Percentiles rank a stretch among this genome's conserved stretches.
Conservation (phyloP, 306 rosid genomes). For the Fagus crenata region DNA sequence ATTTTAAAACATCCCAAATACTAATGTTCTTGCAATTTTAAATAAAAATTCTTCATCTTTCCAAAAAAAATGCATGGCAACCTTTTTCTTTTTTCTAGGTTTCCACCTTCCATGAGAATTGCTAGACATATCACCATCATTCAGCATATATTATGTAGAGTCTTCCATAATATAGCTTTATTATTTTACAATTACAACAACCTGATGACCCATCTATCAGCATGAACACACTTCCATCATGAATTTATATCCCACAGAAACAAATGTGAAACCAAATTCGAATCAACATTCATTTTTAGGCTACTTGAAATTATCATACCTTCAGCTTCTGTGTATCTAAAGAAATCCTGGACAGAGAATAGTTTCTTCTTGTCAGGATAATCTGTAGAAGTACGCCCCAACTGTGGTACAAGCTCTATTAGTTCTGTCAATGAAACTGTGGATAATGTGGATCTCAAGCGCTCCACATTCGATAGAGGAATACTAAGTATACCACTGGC, state of each 20-base stretch:
- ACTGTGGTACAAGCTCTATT: slow-evolving; percentile 83
- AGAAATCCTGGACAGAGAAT: slow-evolving; percentile 92
- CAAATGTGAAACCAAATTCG: neutral
- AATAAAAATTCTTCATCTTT: neutral
- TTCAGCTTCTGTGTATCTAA: slow-evolving; percentile 98
- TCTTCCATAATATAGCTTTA: neutral
- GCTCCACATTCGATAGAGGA: slow-evolving; percentile 97
- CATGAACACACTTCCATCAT: neutral
- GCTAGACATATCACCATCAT: neutral
- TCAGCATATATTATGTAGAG: neutral
- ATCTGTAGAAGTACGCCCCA: slow-evolving; percentile 75
- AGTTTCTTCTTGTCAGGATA: slow-evolving; percentile 97
- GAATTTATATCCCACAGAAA: neutral
- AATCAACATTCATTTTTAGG: slow-evolving; percentile 25
- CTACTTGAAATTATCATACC: slow-evolving; percentile 50
- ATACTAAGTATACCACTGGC: slow-evolving; percentile 77
- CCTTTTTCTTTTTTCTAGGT: neutral
- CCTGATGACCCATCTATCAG: slow-evolving; percentile 4
- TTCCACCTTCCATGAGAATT: slow-evolving; percentile 5
- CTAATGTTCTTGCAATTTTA: neutral
- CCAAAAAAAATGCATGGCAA: neutral
- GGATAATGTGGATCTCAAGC: slow-evolving; percentile 84
- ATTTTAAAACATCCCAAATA: neutral
- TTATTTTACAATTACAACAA: neutral
- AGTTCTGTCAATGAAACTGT: slow-evolving; percentile 85